phyloP scores from a whole-genome alignment of 129 eudicot genomes.

The Flaveria ramosissima region DNA sequence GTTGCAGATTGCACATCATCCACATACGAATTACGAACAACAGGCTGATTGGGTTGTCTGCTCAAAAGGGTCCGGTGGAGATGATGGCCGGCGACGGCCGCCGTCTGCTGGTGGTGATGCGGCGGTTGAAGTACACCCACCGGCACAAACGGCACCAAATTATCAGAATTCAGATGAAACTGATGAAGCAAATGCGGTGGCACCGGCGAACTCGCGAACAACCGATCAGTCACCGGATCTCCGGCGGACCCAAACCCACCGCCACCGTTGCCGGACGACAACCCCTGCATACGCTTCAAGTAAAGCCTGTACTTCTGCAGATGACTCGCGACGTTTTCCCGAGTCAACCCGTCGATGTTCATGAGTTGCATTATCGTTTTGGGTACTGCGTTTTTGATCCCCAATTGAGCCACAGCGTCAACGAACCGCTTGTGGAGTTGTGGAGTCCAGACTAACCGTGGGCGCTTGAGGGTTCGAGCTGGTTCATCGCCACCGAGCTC shows the following conservation, averaged over 20 bases:
- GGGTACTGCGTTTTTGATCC: conserved; percentile 95
- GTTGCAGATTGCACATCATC: conserved; percentile 68
- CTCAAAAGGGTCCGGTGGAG: conserved; percentile 48
- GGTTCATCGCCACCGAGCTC: conserved; percentile 78
- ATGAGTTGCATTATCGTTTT: conserved; percentile 97
- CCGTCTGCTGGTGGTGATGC: conserved; percentile 67
- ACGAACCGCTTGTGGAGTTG: conserved; percentile 97
- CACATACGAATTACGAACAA: conserved; percentile 50
- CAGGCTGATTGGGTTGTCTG: conserved; percentile 41
- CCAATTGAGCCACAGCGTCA: conserved; percentile 93
- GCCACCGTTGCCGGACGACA: conserved; percentile 51
- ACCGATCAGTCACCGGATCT: conserved; percentile 73
- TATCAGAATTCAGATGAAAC: conserved; percentile 44
- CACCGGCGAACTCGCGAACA: conserved; percentile 94
- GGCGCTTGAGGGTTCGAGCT: conserved; percentile 89
- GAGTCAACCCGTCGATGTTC: conserved; percentile 92
- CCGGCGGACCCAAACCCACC: conserved; percentile 45
- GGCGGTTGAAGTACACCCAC: conserved; percentile 53
- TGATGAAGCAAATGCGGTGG: conserved; percentile 86
- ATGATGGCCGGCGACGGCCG: conserved; percentile 48
- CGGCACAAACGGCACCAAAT: conserved; percentile 61
- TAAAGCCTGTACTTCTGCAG: conserved; percentile 89
- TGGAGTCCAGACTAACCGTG: conserved; percentile 96
- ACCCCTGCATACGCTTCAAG: conserved; percentile 90
- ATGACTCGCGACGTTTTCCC: conserved; percentile 97